A percentile compares a stretch with the other conserved stretches of the same genome.
Conservation (phyloP, 108 stramenopile genomes). For the Seminavis robusta region DNA sequence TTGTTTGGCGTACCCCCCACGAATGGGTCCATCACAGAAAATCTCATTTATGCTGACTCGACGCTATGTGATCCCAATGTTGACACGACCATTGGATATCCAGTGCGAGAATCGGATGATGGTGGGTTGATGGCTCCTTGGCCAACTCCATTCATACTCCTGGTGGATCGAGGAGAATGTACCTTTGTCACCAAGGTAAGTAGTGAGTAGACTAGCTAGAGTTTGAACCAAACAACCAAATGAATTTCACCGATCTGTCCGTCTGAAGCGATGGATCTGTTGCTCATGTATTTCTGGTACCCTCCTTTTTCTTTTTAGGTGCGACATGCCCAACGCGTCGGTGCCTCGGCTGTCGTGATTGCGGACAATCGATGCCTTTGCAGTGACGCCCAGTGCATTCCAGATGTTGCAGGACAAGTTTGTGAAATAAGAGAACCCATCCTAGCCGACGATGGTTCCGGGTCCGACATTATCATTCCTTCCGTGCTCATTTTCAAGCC, state of each 20-base stretch:
- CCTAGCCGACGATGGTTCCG: slow-evolving; percentile 97
- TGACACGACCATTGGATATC: slow-evolving; percentile 42
- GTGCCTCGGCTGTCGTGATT: neutral
- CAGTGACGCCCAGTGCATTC: neutral
- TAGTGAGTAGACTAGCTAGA: no score
- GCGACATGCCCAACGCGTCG: slow-evolving; percentile 59
- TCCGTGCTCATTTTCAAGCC: slow-evolving; percentile 84
- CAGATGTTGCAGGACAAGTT: neutral
- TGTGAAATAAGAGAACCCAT: slow-evolving; percentile 68
- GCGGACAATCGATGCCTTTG: neutral
- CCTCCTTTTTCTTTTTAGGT: no score
- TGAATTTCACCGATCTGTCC: no score
- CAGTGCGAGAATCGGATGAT: slow-evolving; percentile 32
- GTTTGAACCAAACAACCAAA: no score
- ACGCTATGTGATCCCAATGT: slow-evolving; percentile 55
- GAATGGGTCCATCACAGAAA: slow-evolving; percentile 67
- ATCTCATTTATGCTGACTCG: slow-evolving; percentile 55
- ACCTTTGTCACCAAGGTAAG: slow-evolving; percentile 55
- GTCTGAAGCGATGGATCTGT: no score
- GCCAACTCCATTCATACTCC: slow-evolving; percentile 48
- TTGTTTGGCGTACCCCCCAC: slow-evolving; percentile 83
- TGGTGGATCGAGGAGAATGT: slow-evolving; percentile 57
- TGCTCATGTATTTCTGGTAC: no score
- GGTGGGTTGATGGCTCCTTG: slow-evolving; percentile 40
- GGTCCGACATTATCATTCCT: slow-evolving; percentile 91